These are phyloP conservation scores for Ceratobasidium theobromae DNA, from an alignment of 1,284 basidiomycete species.

Conservation along the genomic window DNA sequence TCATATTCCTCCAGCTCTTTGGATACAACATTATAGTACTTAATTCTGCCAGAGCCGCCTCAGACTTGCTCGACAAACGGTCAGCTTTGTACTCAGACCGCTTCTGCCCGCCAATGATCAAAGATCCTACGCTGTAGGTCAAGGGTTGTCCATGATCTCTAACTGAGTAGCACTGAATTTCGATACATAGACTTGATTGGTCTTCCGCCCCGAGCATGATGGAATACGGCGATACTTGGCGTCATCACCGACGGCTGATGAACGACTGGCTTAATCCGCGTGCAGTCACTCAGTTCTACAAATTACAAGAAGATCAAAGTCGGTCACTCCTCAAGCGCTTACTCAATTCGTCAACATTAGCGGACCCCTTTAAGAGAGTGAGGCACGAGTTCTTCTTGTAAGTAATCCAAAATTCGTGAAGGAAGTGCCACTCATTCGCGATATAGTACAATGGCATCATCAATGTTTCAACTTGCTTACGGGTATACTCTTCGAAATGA, in stretches of 20 bases:
- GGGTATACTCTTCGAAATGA: not conserved
- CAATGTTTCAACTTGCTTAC: conserved; percentile 9
- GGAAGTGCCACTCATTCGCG: not conserved
- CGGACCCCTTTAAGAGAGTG: not conserved
- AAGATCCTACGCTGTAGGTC: not conserved
- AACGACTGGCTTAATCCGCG: not conserved
- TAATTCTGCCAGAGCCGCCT: conserved; percentile 48
- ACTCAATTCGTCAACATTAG: not conserved
- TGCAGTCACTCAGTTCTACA: not conserved
- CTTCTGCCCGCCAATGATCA: not conserved
- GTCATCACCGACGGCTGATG: not conserved
- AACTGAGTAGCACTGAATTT: no score
- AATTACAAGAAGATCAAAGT: not conserved
- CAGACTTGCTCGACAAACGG: conserved; percentile 51
- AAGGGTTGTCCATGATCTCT: no score
- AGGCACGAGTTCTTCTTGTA: not conserved
- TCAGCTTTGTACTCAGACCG: conserved; percentile 51
- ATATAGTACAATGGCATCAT: conserved; percentile 7
- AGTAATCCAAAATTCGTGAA: not conserved
- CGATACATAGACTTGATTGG: no score
- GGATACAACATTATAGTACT: conserved; percentile 53
- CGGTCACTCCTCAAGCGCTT: not conserved
- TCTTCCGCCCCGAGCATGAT: no score
- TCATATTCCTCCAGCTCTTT: conserved; percentile 53
- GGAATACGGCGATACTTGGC: not conserved